Conservation (phyloP, 495 filamentous ascomycete species). For the Talaromyces borbonicus region DNA sequence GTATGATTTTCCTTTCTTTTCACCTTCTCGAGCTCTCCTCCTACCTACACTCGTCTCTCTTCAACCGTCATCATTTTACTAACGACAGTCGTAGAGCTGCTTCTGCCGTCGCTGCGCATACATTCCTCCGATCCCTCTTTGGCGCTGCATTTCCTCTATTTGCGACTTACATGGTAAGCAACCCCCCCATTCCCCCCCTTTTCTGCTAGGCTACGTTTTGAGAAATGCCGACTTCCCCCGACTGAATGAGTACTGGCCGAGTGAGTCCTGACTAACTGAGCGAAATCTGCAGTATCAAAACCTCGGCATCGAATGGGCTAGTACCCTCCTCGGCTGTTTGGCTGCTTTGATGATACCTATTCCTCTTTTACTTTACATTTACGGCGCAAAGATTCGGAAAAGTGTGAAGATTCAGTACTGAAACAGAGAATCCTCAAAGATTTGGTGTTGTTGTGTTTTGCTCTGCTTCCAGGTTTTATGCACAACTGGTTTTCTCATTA, state of each 20-base stretch:
- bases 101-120: slow-evolving; percentile 41
- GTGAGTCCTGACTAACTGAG: background rate
- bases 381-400: slow-evolving; percentile 23
- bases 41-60: no score
- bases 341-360: slow-evolving; percentile 28
- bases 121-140: slow-evolving; percentile 36
- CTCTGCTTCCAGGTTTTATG: background rate
- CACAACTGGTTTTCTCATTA: background rate
- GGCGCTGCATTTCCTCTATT: slow-evolving; percentile 43
- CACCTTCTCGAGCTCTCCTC: slow-evolving; percentile 43
- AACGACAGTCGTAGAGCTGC: slow-evolving; percentile 27
- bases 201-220: background rate
- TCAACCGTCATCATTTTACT: no score
- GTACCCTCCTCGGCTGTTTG: slow-evolving; percentile 50
- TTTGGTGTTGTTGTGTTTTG: background rate
- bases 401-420: slow-evolving; percentile 2
- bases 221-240: no score
- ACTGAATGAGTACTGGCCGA: no score
- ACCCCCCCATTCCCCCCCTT: background rate
- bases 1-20: slow-evolving; percentile 42
- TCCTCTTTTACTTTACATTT: slow-evolving; percentile 29
- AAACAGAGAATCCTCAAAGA: background rate
- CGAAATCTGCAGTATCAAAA: slow-evolving; percentile 43
- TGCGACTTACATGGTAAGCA: slow-evolving; percentile 19
- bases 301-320: slow-evolving; percentile 54